These are phyloP conservation scores for Pichia heedii DNA, from an alignment of 805 yeast species.

Conservation along the genomic window DNA sequence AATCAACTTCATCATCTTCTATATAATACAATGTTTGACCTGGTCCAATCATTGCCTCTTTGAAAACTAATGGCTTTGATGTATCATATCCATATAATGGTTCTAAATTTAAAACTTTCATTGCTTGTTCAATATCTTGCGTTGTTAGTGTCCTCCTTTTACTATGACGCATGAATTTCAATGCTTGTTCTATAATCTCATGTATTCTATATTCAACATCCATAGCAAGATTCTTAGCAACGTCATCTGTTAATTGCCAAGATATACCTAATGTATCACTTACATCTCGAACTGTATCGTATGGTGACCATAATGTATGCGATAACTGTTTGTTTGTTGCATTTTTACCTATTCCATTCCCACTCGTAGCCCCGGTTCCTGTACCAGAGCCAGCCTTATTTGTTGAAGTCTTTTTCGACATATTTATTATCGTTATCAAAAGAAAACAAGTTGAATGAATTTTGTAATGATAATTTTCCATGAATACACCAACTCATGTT, in stretches of 20 bases:
- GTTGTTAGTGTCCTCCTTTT: constrained; percentile 77
- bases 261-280: constrained; percentile 84
- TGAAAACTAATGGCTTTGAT: constrained; percentile 61
- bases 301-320: constrained; percentile 94
- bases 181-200: constrained; percentile 91
- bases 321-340: constrained; percentile 48
- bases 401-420: constrained; percentile 3
- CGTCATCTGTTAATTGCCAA: constrained; percentile 72
- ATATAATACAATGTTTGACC: constrained; percentile 91
- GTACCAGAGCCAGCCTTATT: neutral
- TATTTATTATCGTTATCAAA: neutral
- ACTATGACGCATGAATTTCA: constrained; percentile 91
- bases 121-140: constrained; percentile 70
- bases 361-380: neutral
- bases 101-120: constrained; percentile 82
- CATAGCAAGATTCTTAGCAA: constrained; percentile 92
- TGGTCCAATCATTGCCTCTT: constrained; percentile 80
- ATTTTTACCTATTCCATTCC: too few species aligned
- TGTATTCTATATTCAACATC: constrained; percentile 97
- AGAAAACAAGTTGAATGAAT: too few species aligned
- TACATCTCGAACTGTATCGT: constrained; percentile 92
- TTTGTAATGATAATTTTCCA: too few species aligned
- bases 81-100: constrained; percentile 86
- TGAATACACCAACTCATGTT: too few species aligned
- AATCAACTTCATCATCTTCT: constrained; percentile 87